Conservation (phyloP, 2,329 filamentous ascomycete genomes). For the Sphaerulina musiva region DNA sequence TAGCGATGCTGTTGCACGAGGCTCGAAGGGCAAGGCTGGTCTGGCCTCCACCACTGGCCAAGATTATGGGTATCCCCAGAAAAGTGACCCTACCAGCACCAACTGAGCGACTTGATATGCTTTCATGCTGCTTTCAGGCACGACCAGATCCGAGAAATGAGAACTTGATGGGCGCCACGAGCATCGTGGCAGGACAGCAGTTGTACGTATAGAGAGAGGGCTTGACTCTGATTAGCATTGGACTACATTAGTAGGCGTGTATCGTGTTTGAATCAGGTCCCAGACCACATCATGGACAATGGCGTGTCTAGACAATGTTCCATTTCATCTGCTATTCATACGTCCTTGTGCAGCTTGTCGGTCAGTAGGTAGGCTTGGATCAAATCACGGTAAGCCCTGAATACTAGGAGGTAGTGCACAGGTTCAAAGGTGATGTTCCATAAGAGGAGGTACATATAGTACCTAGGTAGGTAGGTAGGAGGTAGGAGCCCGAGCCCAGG, state of each 20-base stretch:
- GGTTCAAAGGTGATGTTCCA: no score
- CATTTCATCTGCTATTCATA: no score
- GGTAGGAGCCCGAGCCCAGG: no score
- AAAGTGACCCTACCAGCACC: slow-evolving; percentile 35
- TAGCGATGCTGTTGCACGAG: slow-evolving; percentile 51
- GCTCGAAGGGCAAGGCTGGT: slow-evolving; percentile 38
- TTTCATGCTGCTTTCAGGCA: not conserved
- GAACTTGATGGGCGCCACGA: not conserved
- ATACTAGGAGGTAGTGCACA: no score
- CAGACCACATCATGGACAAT: no score
- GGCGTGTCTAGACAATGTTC: no score
- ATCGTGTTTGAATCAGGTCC: not conserved
- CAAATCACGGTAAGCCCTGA: no score
- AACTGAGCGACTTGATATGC: not conserved
- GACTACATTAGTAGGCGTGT: not conserved
- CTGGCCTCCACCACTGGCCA: slow-evolving; percentile 38
- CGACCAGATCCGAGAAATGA: not conserved
- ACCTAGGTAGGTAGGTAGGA: no score
- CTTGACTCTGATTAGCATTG: not conserved
- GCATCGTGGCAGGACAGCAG: not conserved
- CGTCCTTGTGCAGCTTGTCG: no score
- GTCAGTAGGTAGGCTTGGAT: no score
- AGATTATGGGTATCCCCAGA: slow-evolving; percentile 40
- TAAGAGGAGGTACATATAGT: no score
- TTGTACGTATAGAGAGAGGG: not conserved